Evolutionary conservation across 306 rosid genomes (phyloP).

Genomic region (Cajanus cajan): DNA sequence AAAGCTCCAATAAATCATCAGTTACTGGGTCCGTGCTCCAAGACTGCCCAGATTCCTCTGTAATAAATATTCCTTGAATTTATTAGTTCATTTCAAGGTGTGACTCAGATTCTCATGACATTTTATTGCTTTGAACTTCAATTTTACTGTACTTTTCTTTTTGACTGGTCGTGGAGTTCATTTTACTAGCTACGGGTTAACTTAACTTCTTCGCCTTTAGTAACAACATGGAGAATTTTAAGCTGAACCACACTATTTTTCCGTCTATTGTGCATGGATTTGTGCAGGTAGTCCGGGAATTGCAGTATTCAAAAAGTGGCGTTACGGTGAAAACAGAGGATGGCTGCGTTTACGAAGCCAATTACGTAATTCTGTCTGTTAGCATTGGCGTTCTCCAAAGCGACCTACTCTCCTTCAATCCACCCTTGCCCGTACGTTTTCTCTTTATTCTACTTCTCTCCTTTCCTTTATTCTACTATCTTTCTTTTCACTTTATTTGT

Average conservation of each 20-base stretch:
- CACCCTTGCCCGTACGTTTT: slow-evolving; percentile 74
- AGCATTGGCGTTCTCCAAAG: slow-evolving; percentile 98
- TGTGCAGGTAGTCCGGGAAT: slow-evolving; percentile 84
- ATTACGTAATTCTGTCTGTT: slow-evolving; percentile 80
- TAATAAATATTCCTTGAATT: slow-evolving; percentile 29
- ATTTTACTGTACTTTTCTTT: not conserved
- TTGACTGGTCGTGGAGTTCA: slow-evolving; percentile 11
- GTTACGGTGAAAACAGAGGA: slow-evolving; percentile 85
- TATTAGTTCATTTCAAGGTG: slow-evolving; percentile 36
- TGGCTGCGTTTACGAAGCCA: slow-evolving; percentile 74
- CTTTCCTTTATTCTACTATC: not conserved
- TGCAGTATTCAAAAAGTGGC: slow-evolving; percentile 86
- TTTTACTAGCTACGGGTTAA: not conserved
- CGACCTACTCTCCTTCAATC: slow-evolving; percentile 77
- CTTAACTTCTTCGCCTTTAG: not conserved
- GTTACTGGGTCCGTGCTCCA: slow-evolving; percentile 6
- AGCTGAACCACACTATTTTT: not conserved
- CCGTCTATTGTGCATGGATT: not conserved
- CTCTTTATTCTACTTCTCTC: not conserved
- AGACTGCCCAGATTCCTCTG: slow-evolving; percentile 35
- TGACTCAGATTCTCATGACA: slow-evolving; percentile 39
- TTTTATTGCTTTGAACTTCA: slow-evolving; percentile 29
- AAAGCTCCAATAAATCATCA: slow-evolving; percentile 24
- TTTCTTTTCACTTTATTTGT: too few species aligned
- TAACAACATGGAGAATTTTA: not conserved